Conservation (phyloP, 768 basidiomycete genomes). For the Tulasnella sp. region DNA sequence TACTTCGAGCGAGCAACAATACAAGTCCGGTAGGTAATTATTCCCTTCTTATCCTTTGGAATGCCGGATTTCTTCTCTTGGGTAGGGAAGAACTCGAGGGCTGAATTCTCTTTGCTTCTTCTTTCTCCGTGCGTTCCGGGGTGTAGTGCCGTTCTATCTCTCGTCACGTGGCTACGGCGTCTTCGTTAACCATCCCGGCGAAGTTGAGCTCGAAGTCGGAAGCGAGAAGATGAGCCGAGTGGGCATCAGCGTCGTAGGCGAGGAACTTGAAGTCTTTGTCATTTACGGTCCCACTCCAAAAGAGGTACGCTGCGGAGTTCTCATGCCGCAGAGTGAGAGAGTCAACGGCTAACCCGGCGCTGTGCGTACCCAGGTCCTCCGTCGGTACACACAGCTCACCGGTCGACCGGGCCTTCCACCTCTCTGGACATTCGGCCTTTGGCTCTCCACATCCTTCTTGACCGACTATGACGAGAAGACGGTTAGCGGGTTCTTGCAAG, state of each 20-base stretch:
- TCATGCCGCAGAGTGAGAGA: not conserved
- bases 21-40: conserved; percentile 28
- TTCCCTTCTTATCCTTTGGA: not conserved
- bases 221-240: conserved; percentile 47
- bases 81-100: not conserved
- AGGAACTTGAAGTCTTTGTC: conserved; percentile 58
- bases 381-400: conserved; percentile 52
- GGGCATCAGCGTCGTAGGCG: conserved; percentile 55
- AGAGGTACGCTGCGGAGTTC: conserved; percentile 36
- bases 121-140: not conserved
- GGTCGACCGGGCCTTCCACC: conserved; percentile 60
- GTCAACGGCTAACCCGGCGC: conserved; percentile 23
- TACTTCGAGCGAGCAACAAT: conserved; percentile 37
- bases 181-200: conserved; percentile 65
- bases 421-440: conserved; percentile 67
- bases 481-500: conserved; percentile 60
- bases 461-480: conserved; percentile 56
- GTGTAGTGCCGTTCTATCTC: conserved; percentile 48
- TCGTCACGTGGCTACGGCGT: conserved; percentile 65
- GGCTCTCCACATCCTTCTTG: conserved; percentile 70
- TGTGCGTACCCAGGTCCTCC: conserved; percentile 40
- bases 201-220: conserved; percentile 55
- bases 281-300: conserved; percentile 63
- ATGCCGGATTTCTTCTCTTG: not conserved
- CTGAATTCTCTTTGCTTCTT: conserved; percentile 28